A percentile compares a stretch with the other conserved stretches of the same genome.
Evolutionary conservation across 2,329 filamentous ascomycete species (phyloP).

Genomic region (Knoxdaviesia proteae): DNA sequence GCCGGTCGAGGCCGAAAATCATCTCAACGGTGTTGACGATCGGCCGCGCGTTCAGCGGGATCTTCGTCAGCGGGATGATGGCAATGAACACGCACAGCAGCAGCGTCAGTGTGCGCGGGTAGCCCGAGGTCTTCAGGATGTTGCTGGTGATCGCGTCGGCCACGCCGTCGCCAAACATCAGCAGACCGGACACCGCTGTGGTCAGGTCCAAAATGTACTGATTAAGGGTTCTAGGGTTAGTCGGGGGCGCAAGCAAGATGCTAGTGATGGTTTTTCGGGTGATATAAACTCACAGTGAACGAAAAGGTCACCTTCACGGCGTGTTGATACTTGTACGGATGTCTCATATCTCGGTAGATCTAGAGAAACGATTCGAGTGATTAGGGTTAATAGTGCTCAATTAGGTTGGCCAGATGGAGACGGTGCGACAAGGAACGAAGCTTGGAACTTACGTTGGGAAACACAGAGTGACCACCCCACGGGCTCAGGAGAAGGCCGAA

Average conservation of each 20-base stretch:
- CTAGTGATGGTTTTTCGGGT: neutral
- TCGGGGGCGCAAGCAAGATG: neutral
- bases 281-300: slow-evolving; percentile 44
- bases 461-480: slow-evolving; percentile 44
- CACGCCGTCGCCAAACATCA: slow-evolving; percentile 91
- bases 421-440: neutral
- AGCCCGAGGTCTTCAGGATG: slow-evolving; percentile 54
- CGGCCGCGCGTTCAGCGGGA: slow-evolving; percentile 75
- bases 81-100: slow-evolving; percentile 71
- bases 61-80: slow-evolving; percentile 86
- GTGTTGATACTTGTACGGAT: slow-evolving; percentile 61
- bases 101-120: slow-evolving; percentile 52
- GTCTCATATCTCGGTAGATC: slow-evolving; percentile 42
- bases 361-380: slow-evolving; percentile 7
- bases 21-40: slow-evolving; percentile 75
- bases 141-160: slow-evolving; percentile 81
- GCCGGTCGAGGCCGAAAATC: slow-evolving; percentile 47
- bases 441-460: slow-evolving; percentile 44
- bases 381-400: neutral
- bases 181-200: slow-evolving; percentile 63
- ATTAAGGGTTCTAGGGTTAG: neutral
- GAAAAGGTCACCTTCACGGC: slow-evolving; percentile 64
- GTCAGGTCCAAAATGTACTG: slow-evolving; percentile 61
- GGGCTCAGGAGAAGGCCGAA: slow-evolving; percentile 76
- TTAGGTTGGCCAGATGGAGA: neutral